phyloP scores from a whole-genome alignment of 1,139 yeast species.

The Hanseniaspora sp. region DNA sequence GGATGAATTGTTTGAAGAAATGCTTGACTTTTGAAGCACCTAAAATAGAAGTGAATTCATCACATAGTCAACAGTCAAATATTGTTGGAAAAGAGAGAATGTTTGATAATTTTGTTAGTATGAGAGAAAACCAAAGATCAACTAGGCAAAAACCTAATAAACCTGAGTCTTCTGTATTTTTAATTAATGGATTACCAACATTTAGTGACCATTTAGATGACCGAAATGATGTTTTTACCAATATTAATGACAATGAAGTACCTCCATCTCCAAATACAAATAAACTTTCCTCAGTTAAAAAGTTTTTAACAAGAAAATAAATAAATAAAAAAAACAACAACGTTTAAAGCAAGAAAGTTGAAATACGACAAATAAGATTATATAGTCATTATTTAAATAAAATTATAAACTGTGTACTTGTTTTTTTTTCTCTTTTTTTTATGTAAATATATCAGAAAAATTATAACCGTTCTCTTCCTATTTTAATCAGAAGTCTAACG shows the following conservation, averaged over 20 bases:
- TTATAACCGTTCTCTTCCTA: slow-evolving; percentile 25
- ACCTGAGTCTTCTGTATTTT: slow-evolving; percentile 25
- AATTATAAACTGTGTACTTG: not conserved
- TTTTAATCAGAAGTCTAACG: slow-evolving; percentile 31
- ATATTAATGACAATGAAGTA: not conserved
- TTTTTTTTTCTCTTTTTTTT: not conserved
- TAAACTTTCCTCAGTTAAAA: slow-evolving; percentile 8
- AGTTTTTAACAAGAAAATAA: slow-evolving; percentile 14
- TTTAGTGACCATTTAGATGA: not conserved
- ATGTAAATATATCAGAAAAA: slow-evolving; percentile 19
- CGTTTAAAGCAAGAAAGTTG: not conserved
- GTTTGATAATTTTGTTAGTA: slow-evolving; percentile 29
- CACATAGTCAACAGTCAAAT: slow-evolving; percentile 6
- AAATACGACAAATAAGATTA: not conserved
- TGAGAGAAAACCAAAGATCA: slow-evolving; percentile 23
- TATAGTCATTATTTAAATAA: not conserved
- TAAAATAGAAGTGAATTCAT: slow-evolving; percentile 4
- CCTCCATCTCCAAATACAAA: not conserved
- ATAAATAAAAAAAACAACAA: not conserved
- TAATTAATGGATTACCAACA: slow-evolving; percentile 31
- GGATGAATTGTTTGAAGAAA: slow-evolving; percentile 24
- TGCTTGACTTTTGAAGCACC: slow-evolving; percentile 12
- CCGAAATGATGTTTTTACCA: not conserved
- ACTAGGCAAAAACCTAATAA: slow-evolving; percentile 20
- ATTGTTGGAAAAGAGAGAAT: slow-evolving; percentile 24